These are phyloP conservation scores for Pseudonitzschia multistriata DNA, from an alignment of 108 stramenopile genomes.

Conservation along the genomic window DNA sequence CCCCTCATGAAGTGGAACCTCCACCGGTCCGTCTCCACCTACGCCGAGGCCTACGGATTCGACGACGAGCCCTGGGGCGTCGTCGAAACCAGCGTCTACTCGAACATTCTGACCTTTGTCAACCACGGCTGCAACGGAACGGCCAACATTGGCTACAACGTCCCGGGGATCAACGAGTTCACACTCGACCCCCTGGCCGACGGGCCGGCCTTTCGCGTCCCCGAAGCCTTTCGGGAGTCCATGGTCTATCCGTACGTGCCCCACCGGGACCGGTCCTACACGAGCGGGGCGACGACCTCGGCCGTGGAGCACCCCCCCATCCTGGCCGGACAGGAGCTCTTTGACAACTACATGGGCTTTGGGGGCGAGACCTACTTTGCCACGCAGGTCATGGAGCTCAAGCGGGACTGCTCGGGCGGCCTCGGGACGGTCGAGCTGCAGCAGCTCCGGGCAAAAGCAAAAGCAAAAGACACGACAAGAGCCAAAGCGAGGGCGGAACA, in stretches of 20 bases:
- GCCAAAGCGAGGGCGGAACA: no score
- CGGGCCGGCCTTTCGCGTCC: background rate
- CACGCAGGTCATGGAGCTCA: background rate
- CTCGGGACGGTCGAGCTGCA: constrained; percentile 19
- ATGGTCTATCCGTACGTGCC: background rate
- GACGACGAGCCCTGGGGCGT: constrained; percentile 6
- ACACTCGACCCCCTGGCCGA: background rate
- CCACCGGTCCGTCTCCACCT: background rate
- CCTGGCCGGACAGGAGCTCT: constrained; percentile 20
- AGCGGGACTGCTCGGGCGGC: constrained; percentile 19
- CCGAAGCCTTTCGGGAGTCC: background rate
- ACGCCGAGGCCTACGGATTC: constrained; percentile 16
- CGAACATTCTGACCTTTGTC: constrained; percentile 24
- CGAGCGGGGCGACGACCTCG: background rate
- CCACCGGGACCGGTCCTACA: background rate
- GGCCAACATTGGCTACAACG: constrained; percentile 22
- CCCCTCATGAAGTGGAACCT: constrained; percentile 1
- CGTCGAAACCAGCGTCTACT: background rate
- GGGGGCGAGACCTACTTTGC: constrained; percentile 19
- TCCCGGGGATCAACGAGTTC: background rate
- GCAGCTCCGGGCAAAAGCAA: constrained; percentile 1
- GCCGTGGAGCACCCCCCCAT: constrained; percentile 5
- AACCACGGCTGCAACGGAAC: constrained; percentile 46
- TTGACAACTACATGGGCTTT: constrained; percentile 29
- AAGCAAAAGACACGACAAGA: background rate